phyloP scores from a whole-genome alignment of 148 eudicot genomes.

The Vaccinium darrowii region DNA sequence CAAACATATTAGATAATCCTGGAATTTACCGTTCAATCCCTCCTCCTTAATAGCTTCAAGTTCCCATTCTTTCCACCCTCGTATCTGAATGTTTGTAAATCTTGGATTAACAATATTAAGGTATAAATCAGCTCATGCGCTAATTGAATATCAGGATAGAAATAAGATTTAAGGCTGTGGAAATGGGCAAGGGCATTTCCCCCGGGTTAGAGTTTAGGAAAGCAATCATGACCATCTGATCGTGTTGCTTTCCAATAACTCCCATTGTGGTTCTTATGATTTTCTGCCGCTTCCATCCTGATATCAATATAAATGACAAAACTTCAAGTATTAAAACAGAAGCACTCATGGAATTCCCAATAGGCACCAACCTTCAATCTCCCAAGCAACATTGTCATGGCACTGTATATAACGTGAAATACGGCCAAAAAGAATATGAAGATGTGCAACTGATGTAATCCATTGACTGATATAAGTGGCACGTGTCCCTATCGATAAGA shows the following conservation, averaged over 20 bases:
- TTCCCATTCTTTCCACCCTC: slow-evolving; percentile 93
- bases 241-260: slow-evolving; percentile 6
- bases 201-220: background rate
- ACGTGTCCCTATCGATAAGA: slow-evolving; percentile 52
- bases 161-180: background rate
- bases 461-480: slow-evolving; percentile 68
- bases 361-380: slow-evolving; percentile 58
- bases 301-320: background rate
- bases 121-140: background rate
- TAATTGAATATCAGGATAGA: slow-evolving; percentile 8
- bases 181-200: slow-evolving; percentile 3
- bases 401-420: slow-evolving; percentile 75
- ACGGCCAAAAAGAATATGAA: slow-evolving; percentile 95
- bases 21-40: slow-evolving; percentile 33
- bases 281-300: background rate
- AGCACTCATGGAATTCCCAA: background rate
- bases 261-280: background rate
- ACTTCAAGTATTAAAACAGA: slow-evolving; percentile 10
- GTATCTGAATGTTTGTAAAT: slow-evolving; percentile 45
- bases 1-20: background rate
- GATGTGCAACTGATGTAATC: slow-evolving; percentile 86
- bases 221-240: slow-evolving; percentile 9
- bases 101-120: background rate
- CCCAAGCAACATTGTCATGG: slow-evolving; percentile 83
- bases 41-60: slow-evolving; percentile 23